These are phyloP conservation scores for Caryocar brasiliense DNA, from an alignment of 441 rosid species.

Conservation along the genomic window DNA sequence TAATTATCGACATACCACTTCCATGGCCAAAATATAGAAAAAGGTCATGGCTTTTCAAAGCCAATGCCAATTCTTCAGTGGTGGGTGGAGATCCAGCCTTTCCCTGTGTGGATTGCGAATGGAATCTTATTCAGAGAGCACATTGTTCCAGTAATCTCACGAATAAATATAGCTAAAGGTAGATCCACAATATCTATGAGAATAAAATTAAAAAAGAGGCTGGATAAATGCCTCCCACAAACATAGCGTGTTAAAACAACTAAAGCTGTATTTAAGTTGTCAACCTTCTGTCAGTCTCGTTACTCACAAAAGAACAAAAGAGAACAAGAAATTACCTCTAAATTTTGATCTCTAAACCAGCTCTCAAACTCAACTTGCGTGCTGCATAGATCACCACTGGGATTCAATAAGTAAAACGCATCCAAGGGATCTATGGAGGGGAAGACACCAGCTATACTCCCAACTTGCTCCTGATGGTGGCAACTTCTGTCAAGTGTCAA, in stretches of 20 bases:
- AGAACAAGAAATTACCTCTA: constrained; percentile 44
- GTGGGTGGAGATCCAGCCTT: constrained; percentile 73
- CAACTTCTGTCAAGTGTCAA: constrained; percentile 42
- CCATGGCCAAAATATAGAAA: constrained; percentile 90
- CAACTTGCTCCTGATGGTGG: constrained; percentile 30
- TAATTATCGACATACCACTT: constrained; percentile 46
- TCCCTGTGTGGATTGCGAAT: constrained; percentile 36
- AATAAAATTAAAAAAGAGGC: too few species aligned
- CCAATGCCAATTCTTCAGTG: constrained; percentile 55
- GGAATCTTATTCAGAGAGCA: too few species aligned
- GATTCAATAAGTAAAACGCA: constrained; percentile 86
- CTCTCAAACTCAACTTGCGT: constrained; percentile 61
- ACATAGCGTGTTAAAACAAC: too few species aligned
- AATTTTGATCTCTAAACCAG: constrained; percentile 74
- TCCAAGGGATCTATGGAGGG: constrained; percentile 89
- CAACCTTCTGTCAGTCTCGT: neutral
- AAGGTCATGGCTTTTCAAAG: constrained; percentile 76
- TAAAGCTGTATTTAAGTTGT: too few species aligned
- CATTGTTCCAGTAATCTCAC: too few species aligned
- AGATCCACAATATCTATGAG: too few species aligned
- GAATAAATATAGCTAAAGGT: too few species aligned
- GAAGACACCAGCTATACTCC: constrained; percentile 28
- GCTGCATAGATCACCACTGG: constrained; percentile 69
- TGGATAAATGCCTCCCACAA: too few species aligned
- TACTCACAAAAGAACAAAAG: neutral